Evolutionary conservation across 2,329 filamentous ascomycete species (phyloP), one percentile per base, ranked within the genome.

Genomic region (Pezicula radicicola): DNA sequence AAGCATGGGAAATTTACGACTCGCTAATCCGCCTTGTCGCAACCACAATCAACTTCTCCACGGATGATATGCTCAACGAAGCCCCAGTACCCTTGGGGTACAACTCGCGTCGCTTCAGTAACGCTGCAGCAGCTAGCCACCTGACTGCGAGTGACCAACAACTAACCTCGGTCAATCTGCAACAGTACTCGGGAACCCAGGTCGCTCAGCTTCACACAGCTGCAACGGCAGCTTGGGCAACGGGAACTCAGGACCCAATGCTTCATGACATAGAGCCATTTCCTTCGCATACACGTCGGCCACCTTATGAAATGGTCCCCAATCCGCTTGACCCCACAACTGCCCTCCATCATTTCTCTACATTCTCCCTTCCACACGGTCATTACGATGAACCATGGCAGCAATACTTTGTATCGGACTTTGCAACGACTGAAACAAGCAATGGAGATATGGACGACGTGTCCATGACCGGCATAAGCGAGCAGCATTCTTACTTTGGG

Each of bases 1-100:
- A 63, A 46, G 60, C 60, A 27, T 63, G 61, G 61, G 59, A 63
- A 36, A 60, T 63, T 6, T 64, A 58, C 33, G 59, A 63, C 40
- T 43, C 46, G 15, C 41, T 63, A 18, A 54, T 64, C 16, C 52
- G 60, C 2, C 44, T 54, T 3, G 60, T 60, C 4, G 56, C 60
- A 6, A 57, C 55, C 3, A 43, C 53, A 25, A 56, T 60, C 15
- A 42, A 50, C 6, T 55, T 48, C 42, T 45, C 49, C 8, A 49
- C 56, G 7, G 55, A 45, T 33, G 59, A 60, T 37, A 43, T 64
- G 35, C 59, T 59, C 2, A 55, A 49, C 6, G 40, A 55, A 35
- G 60, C 58, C 3, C 57, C 60, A 2, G 47, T 61, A 1, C 62
- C 62, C 2, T 50, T 46, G 12, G 57, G 56, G 2, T 62, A 59